Percentiles rank a stretch among this genome's conserved stretches.
Evolutionary conservation across 176 grass and related monocot species (phyloP).

Genomic region (Carex scoparia): DNA sequence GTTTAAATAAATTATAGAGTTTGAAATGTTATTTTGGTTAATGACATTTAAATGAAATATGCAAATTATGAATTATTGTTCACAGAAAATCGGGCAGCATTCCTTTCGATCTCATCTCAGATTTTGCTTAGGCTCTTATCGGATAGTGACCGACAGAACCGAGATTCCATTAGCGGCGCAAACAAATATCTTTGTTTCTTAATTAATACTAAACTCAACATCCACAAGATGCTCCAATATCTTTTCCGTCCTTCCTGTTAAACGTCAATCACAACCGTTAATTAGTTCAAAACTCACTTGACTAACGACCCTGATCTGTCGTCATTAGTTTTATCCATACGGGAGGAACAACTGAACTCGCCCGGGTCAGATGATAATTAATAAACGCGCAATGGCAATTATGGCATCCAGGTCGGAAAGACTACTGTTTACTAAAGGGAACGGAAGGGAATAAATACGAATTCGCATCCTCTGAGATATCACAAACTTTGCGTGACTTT

Average conservation of each 20-base stretch:
- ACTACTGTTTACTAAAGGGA: not conserved
- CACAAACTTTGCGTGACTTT: no score
- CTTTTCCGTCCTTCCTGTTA: not conserved
- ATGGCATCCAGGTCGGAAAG: conserved; percentile 1
- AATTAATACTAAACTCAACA: not conserved
- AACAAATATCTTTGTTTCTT: not conserved
- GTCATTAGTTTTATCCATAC: not conserved
- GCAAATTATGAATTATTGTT: not conserved
- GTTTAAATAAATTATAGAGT: not conserved
- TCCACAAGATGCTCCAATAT: not conserved
- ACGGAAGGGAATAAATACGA: not conserved
- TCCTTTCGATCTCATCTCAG: conserved; percentile 9
- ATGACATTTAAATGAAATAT: not conserved
- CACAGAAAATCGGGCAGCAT: not conserved
- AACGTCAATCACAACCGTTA: not conserved
- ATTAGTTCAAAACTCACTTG: not conserved
- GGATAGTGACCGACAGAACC: conserved; percentile 8
- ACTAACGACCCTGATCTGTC: not conserved
- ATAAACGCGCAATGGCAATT: not conserved
- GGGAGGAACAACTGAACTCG: not conserved
- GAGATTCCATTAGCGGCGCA: not conserved
- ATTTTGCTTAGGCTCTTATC: conserved; percentile 2
- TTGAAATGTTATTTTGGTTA: no score
- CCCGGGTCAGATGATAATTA: not conserved
- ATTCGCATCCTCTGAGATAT: no score